A percentile compares a stretch with the other conserved stretches of the same genome.
Conservation (phyloP, 1,284 basidiomycete genomes). For the Ceratorhiza oryzae-sativae region DNA sequence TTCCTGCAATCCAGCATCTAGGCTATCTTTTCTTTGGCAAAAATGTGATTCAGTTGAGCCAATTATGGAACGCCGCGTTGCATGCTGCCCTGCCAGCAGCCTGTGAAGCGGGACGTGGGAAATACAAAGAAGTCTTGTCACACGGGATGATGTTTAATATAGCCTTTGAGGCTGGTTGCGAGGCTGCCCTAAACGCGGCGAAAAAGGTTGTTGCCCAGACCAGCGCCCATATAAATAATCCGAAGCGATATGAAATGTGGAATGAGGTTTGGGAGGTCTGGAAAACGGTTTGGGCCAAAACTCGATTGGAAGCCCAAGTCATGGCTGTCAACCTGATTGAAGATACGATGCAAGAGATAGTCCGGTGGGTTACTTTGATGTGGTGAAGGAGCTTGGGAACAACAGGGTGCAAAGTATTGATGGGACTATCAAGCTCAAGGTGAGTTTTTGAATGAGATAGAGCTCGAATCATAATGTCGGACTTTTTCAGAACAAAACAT, state of each 20-base stretch:
- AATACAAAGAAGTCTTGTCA: background rate
- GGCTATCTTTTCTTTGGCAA: background rate
- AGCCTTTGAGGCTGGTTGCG: background rate
- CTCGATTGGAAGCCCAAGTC: background rate
- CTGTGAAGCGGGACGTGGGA: background rate
- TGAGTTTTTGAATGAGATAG: too few relatives aligned
- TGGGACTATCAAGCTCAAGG: too few relatives aligned
- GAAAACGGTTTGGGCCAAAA: background rate
- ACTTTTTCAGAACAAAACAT: too few relatives aligned
- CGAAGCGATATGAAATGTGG: conserved; percentile 3
- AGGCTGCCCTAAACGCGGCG: conserved; percentile 3
- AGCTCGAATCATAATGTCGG: too few relatives aligned
- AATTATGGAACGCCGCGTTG: conserved; percentile 2
- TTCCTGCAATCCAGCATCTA: background rate
- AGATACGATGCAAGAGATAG: background rate
- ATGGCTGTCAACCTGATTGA: background rate
- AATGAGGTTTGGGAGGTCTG: conserved; percentile 7
- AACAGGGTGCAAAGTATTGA: too few relatives aligned
- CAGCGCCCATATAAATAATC: background rate
- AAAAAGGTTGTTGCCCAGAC: background rate
- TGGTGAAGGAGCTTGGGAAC: too few relatives aligned
- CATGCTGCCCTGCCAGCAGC: conserved; percentile 2
- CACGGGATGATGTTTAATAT: background rate
- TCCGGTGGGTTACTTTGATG: background rate
- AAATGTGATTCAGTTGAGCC: background rate